These are phyloP conservation scores for Botryotinia convoluta DNA, from an alignment of 2,329 filamentous ascomycete genomes.

Conservation along the genomic window DNA sequence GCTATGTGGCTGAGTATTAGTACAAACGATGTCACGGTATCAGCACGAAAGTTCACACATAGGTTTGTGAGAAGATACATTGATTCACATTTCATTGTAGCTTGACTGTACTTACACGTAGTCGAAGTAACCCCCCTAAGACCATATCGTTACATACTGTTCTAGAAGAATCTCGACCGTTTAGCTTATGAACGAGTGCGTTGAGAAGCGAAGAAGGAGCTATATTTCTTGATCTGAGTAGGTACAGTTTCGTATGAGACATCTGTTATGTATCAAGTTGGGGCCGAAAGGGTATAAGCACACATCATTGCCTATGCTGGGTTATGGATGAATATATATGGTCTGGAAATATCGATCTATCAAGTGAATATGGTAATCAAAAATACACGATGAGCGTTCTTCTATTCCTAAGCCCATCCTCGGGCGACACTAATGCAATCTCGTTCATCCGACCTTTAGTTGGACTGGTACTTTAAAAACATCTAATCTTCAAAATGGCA, in stretches of 20 bases:
- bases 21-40: neutral
- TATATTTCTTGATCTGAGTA: neutral
- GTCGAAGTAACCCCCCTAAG: neutral
- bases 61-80: neutral
- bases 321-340: neutral
- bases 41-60: neutral
- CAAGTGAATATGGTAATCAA: neutral
- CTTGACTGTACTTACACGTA: neutral
- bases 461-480: neutral
- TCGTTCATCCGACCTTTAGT: neutral
- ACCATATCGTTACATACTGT: neutral
- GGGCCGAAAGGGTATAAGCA: neutral
- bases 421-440: neutral
- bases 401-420: neutral
- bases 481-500: neutral
- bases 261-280: neutral
- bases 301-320: neutral
- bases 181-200: neutral
- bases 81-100: neutral
- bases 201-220: neutral
- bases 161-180: neutral
- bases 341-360: neutral
- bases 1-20: neutral
- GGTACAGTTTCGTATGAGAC: neutral
- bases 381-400: neutral